phyloP scores from a whole-genome alignment of 2,329 filamentous ascomycete species.

The Verticillium longisporum region DNA sequence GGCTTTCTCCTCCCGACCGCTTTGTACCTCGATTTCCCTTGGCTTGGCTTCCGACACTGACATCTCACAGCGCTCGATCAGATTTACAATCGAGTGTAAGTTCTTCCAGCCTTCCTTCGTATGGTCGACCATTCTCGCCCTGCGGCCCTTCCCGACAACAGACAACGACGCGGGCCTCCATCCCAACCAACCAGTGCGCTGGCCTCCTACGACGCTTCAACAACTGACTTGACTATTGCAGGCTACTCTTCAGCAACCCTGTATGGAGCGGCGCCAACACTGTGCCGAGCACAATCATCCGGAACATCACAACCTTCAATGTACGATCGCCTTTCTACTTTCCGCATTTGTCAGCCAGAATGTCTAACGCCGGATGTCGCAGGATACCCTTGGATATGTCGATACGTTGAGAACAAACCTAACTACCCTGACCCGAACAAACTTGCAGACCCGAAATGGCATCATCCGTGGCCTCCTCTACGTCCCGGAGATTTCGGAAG shows the following conservation, averaged over 20 bases:
- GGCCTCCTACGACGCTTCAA: background rate
- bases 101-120: conserved; percentile 7
- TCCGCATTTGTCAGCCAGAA: conserved; percentile 15
- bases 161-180: no score
- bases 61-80: conserved; percentile 37
- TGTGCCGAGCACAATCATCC: conserved; percentile 45
- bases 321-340: conserved; percentile 28
- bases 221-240: conserved; percentile 16
- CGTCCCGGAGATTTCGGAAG: conserved; percentile 60
- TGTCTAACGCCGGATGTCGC: conserved; percentile 1
- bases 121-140: background rate
- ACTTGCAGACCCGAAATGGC: conserved; percentile 50
- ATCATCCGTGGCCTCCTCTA: conserved; percentile 76
- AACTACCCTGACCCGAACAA: conserved; percentile 68
- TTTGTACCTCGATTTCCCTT: background rate
- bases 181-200: background rate
- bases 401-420: conserved; percentile 51
- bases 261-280: conserved; percentile 43
- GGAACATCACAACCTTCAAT: conserved; percentile 49
- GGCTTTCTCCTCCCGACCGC: background rate
- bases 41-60: conserved; percentile 16
- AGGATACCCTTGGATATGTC: conserved; percentile 39
- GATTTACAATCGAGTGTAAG: conserved; percentile 45
- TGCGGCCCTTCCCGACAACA: no score
- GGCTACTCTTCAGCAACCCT: conserved; percentile 55